Evolutionary conservation across 2,329 filamentous ascomycete genomes (phyloP).

Genomic region (Trichoderma sp.): DNA sequence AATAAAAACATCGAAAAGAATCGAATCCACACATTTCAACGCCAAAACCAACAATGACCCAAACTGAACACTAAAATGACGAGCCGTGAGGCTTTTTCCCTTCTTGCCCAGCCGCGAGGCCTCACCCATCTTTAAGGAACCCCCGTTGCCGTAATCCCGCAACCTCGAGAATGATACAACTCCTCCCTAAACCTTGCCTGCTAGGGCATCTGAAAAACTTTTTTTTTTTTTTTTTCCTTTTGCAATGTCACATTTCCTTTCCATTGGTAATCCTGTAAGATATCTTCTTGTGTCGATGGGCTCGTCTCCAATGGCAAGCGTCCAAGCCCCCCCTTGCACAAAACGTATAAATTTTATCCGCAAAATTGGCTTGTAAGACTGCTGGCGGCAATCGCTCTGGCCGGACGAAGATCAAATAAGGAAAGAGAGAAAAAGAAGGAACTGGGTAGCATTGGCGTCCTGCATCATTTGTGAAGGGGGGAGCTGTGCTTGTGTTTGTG

Average conservation of each 20-base stretch:
- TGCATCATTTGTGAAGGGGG: constrained; percentile 18
- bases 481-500: constrained; percentile 36
- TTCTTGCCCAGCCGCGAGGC: constrained; percentile 33
- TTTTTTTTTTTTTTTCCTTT: neutral
- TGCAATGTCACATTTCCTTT: constrained; percentile 3
- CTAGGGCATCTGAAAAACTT: constrained; percentile 13
- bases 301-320: neutral
- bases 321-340: neutral
- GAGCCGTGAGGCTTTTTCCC: constrained; percentile 31
- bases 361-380: neutral
- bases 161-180: constrained; percentile 13
- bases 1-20: constrained; percentile 1
- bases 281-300: neutral
- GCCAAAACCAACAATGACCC: constrained; percentile 16
- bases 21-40: neutral
- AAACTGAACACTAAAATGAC: constrained; percentile 17
- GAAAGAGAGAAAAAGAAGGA: neutral
- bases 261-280: neutral
- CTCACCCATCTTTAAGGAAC: constrained; percentile 20
- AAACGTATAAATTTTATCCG: neutral
- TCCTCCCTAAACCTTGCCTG: neutral
- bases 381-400: neutral
- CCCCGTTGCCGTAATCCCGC: constrained; percentile 9
- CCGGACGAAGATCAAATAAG: neutral
- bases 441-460: neutral